Evolutionary conservation across 768 basidiomycete species (phyloP), one percentile per base, ranked within the genome.

Genomic region (Brasilioporus rufonigricans): DNA sequence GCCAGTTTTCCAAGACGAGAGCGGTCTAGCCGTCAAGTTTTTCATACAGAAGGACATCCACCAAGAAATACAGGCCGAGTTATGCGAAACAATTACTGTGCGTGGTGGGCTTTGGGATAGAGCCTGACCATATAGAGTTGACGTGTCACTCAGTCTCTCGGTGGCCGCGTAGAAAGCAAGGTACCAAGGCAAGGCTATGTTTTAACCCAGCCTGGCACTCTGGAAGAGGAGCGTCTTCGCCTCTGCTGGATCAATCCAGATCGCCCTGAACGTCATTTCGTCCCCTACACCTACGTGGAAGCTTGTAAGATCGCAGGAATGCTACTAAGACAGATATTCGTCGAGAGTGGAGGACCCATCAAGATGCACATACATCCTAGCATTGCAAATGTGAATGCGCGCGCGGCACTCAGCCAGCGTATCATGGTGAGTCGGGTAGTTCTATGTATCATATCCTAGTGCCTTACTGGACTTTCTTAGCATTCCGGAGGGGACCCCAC

Each of bases 231-330:
- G 58, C 87, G 89, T 23, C 84, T 92, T 40, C 81, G 85, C 39
- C 72, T 83, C 29, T 91, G 89, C 60, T 91, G 90, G 89, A 77
- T 76, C 24, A 82, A 77, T 53, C 48, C 72, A 2, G 88, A 91
- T 59, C 75, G 89, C 53, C 89, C 90, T 8, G 86, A 89, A 27
- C 75, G 90, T 52, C 79, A 82, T 66, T 88, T 92, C 58, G 89
- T 91, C 41, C 89, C 89, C 9, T 86, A 86, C 67, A 88, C 87
- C 47, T 92, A 83, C 65, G 82, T 92, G 16, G 88, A 91, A 35
- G 87, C 89, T n/a, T 91, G 90, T 73, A 89, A 87, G 69, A 80
- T 86, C n/a, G 81, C 83, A 0, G 85, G 86, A 13, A 83, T 82
- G 78, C 69, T 89, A 14, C 64, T 91, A 50, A 87, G 81, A 69